Base-by-base conservation (phyloP, 805 yeast species). In the Torulaspora indica region DNA sequence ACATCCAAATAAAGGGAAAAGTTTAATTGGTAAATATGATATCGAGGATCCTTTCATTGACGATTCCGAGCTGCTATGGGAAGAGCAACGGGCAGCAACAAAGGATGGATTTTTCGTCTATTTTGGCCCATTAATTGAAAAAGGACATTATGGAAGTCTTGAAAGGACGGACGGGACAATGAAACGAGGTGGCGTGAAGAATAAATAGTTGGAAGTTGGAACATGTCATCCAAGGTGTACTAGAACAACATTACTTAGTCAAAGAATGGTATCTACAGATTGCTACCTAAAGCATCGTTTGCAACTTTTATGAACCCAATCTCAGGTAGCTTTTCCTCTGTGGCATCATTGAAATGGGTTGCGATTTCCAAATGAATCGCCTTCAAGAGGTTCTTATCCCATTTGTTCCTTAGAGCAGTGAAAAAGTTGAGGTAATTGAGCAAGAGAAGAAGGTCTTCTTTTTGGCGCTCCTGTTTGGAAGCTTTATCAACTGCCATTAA, bases 91-190 rank as follows among this genome's bases (percentile, higher is more conserved):
- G 7, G 90, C 91, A 2, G 81, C 91, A 1, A 89, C 96, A 0
- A 85, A 85, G 52, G 98, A 93, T 58, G 98, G 98, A 1, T 93
- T 90, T 61, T 93, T 91, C 54, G 96, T 93, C 0, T 93, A 81
- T 64, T 86, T 89, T 71, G 99, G 99, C 0, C 95, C 95, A 2
- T 69, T 91, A 47, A 79, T 83, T 23, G 90, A 83, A 37, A 81
- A 77, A 38, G 73, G 73, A 12, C 71, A 72, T 39, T 64, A 68
- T 32, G 74, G 76, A 10, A 66, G 72, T 46, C 67, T 75, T 40
- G 79, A 71, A 47, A 65, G 74, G 36, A 71, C 70, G 2, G 73
- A 70, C 45, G 75, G 73, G 38, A 70, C 71, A 5, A 64, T 65
- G 47, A 73, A 71, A 49, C 62, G 70, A 52, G 63, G 64, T 24